Conservation (phyloP, 2,329 filamentous ascomycete species). For the Aspergillus ochraceus region DNA sequence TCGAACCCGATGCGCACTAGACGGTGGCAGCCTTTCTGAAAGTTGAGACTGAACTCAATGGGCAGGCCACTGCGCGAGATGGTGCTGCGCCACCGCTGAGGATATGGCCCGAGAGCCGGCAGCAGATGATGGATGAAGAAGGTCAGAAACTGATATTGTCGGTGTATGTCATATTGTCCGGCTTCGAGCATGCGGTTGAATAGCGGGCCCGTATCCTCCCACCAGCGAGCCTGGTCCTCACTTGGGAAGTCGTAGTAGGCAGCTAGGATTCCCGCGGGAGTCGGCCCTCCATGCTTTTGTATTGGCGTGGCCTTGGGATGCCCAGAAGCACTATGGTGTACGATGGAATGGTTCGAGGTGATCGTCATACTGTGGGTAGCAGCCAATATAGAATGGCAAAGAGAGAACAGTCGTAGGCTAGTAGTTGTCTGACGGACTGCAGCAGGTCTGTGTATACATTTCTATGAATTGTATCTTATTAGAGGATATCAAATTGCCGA, state of each 20-base stretch:
- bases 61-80: not conserved
- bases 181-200: not conserved
- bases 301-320: no score
- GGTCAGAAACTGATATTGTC: not conserved
- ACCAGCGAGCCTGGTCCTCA: not conserved
- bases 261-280: no score
- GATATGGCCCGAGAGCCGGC: not conserved
- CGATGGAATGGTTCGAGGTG: no score
- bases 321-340: no score
- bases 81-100: not conserved
- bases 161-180: not conserved
- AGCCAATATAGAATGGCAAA: no score
- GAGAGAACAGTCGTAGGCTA: no score
- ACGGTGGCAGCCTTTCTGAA: not conserved
- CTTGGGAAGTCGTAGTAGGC: not conserved
- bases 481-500: no score
- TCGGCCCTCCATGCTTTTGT: no score
- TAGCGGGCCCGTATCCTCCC: not conserved
- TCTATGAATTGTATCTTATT: no score
- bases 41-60: conserved; percentile 9
- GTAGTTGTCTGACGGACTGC: no score
- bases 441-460: no score
- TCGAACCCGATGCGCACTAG: not conserved
- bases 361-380: no score
- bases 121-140: conserved; percentile 1